Evolutionary conservation across 768 basidiomycete genomes (phyloP).

Genomic region (Podaxis carcinomalis): DNA sequence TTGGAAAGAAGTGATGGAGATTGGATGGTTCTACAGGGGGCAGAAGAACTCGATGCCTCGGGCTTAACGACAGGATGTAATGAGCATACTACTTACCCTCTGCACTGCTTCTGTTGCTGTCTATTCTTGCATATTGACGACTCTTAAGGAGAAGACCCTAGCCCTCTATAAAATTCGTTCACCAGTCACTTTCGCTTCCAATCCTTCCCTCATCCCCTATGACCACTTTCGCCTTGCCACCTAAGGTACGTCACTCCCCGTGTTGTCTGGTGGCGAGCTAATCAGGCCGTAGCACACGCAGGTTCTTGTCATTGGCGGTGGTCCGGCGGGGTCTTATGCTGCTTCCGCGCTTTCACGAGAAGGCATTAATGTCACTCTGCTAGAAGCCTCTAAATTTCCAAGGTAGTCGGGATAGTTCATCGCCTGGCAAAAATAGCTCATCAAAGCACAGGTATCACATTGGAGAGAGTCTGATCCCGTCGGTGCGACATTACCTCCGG

Average conservation of each 20-base stretch:
- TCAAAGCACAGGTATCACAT: constrained; percentile 41
- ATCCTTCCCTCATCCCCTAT: constrained; percentile 21
- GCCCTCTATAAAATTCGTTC: constrained; percentile 6
- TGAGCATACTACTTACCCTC: constrained; percentile 10
- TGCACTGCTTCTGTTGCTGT: constrained; percentile 1
- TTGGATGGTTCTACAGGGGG: constrained; percentile 11
- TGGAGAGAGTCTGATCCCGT: constrained; percentile 60
- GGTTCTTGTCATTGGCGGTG: constrained; percentile 46
- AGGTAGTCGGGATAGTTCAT: constrained; percentile 24
- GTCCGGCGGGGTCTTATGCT: constrained; percentile 55
- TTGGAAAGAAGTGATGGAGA: constrained; percentile 10
- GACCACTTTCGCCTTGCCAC: constrained; percentile 27
- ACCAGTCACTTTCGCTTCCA: constrained; percentile 4
- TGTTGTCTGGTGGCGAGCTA: neutral
- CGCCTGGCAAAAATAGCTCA: neutral
- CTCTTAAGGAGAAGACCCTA: constrained; percentile 6
- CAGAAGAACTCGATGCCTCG: constrained; percentile 9
- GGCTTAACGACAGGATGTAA: constrained; percentile 10
- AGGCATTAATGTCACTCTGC: constrained; percentile 47
- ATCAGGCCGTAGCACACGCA: constrained; percentile 31
- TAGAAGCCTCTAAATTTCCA: constrained; percentile 54
- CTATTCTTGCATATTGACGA: constrained; percentile 7
- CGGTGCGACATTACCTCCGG: constrained; percentile 52
- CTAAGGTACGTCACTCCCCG: constrained; percentile 20
- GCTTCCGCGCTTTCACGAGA: constrained; percentile 53